Conservation (phyloP, 1,139 yeast genomes). For the Hanseniaspora gamundiae region DNA sequence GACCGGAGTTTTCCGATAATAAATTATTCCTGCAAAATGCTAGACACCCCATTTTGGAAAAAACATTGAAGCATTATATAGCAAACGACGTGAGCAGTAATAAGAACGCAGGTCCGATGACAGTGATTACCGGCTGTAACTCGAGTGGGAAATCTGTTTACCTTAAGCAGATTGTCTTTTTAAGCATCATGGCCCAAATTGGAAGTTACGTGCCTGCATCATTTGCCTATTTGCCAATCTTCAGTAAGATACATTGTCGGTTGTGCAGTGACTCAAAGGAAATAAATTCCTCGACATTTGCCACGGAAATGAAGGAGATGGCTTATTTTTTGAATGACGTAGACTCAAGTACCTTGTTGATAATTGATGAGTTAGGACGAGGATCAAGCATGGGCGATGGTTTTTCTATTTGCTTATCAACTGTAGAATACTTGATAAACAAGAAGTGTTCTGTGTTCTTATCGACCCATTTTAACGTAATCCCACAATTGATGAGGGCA, state of each 20-base stretch:
- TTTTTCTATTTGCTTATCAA: slow-evolving; percentile 29
- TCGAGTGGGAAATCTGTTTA: slow-evolving; percentile 40
- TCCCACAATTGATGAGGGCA: slow-evolving; percentile 25
- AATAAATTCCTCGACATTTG: slow-evolving; percentile 29
- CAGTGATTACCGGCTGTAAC: slow-evolving; percentile 35
- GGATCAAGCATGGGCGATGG: slow-evolving; percentile 34
- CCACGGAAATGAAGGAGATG: slow-evolving; percentile 36
- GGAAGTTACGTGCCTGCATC: slow-evolving; percentile 36
- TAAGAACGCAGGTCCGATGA: slow-evolving; percentile 28
- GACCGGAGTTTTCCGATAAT: slow-evolving; percentile 27
- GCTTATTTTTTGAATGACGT: slow-evolving; percentile 30
- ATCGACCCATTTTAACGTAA: slow-evolving; percentile 31
- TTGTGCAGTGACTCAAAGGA: slow-evolving; percentile 27
- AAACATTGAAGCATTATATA: slow-evolving; percentile 20
- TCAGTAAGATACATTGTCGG: slow-evolving; percentile 28
- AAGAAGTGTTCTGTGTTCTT: slow-evolving; percentile 24
- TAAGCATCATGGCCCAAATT: slow-evolving; percentile 34
- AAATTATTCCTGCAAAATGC: slow-evolving; percentile 24
- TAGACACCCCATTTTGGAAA: slow-evolving; percentile 33
- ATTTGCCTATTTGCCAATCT: slow-evolving; percentile 29
- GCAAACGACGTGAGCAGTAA: slow-evolving; percentile 30
- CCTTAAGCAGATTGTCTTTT: slow-evolving; percentile 30
- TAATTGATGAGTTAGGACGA: slow-evolving; percentile 37
- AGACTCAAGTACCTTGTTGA: slow-evolving; percentile 23
- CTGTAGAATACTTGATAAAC: slow-evolving; percentile 25